Conservation (phyloP, 2,329 filamentous ascomycete genomes). For the Fusarium sp. region DNA sequence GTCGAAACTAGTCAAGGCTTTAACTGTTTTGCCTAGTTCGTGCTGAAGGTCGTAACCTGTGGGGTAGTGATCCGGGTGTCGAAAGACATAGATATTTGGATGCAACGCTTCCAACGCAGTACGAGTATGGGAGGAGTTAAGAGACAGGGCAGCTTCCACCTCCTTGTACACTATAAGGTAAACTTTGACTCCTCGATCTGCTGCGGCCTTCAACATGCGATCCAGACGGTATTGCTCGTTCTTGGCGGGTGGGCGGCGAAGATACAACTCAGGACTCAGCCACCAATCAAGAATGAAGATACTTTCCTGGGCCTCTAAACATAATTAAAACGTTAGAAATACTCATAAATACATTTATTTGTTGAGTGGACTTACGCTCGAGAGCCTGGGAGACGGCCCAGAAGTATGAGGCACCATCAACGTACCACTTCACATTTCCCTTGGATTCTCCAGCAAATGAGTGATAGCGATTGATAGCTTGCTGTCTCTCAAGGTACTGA, state of each 20-base stretch:
- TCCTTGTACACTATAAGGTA: conserved; percentile 95
- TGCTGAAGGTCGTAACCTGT: conserved; percentile 75
- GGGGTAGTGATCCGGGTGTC: conserved; percentile 88
- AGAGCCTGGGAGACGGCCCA: conserved; percentile 84
- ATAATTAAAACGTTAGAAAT: conserved; percentile 15
- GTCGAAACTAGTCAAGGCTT: conserved; percentile 61
- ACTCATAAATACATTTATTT: neutral
- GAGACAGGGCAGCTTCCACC: no score
- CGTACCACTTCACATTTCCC: conserved; percentile 87
- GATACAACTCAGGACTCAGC: conserved; percentile 88
- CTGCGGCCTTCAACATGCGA: conserved; percentile 82
- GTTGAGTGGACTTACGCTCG: conserved; percentile 60
- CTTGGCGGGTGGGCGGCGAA: conserved; percentile 81
- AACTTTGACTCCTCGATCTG: conserved; percentile 84
- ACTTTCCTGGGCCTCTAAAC: conserved; percentile 72
- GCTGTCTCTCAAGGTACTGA: conserved; percentile 53
- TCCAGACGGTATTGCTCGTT: conserved; percentile 89
- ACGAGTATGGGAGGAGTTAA: no score
- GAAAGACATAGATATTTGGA: conserved; percentile 71
- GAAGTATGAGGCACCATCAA: conserved; percentile 86
- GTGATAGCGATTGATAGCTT: conserved; percentile 65
- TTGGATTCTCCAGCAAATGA: conserved; percentile 79
- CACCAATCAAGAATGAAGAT: conserved; percentile 94
- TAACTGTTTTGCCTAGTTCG: conserved; percentile 73
- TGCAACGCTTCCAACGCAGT: conserved; percentile 20